A percentile compares a stretch with the other conserved stretches of the same genome.
Conservation (phyloP, 73 alveolate species). For the Uronychia binucleata region DNA sequence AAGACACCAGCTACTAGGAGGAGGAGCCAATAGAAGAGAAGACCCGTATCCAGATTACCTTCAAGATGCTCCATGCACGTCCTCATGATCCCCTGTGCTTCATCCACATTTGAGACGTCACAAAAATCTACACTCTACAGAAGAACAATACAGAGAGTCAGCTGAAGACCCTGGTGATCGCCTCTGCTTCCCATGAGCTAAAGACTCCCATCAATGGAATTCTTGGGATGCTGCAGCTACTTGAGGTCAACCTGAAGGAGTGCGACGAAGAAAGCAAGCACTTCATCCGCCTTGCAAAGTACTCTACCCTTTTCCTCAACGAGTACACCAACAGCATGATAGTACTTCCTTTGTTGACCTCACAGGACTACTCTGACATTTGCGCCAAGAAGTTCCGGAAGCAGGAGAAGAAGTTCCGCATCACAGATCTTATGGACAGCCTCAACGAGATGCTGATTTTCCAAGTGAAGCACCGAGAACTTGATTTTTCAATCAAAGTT, state of each 20-base stretch:
- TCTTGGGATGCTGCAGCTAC: background rate
- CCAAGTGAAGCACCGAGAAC: background rate
- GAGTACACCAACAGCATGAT: background rate
- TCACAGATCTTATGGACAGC: background rate
- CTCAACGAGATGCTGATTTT: background rate
- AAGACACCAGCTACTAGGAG: constrained; percentile 1
- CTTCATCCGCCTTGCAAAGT: background rate
- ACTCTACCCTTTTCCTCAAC: background rate
- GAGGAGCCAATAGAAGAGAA: background rate
- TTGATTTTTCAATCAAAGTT: background rate
- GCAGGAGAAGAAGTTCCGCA: background rate
- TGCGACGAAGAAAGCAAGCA: background rate
- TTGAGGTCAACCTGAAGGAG: background rate
- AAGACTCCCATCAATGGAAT: background rate
- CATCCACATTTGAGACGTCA: background rate
- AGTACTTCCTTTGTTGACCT: background rate
- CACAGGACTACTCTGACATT: background rate
- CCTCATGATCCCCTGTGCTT: background rate
- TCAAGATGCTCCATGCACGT: background rate
- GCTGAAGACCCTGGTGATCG: background rate
- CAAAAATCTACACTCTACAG: background rate
- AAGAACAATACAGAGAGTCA: background rate
- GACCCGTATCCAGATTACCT: background rate
- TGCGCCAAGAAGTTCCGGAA: background rate
- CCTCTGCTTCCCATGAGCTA: background rate